phyloP scores from a whole-genome alignment of 352 stramenopile species.

The Globisporangium polare region DNA sequence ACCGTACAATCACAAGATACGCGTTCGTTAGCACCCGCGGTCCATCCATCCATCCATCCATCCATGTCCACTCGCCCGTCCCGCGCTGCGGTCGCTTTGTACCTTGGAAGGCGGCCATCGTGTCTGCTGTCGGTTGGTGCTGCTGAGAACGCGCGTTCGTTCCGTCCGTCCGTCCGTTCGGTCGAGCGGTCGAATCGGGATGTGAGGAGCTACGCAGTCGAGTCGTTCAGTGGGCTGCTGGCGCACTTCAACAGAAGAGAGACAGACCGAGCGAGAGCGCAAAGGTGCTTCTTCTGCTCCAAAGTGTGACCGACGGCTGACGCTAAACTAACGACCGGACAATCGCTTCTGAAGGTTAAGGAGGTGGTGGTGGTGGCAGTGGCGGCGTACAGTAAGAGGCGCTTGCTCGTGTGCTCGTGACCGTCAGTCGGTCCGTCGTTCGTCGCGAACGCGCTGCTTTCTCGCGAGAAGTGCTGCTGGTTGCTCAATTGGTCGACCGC shows the following conservation, averaged over 20 bases:
- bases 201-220: conserved; percentile 5
- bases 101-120: conserved; percentile 79
- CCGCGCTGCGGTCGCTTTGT: conserved; percentile 7
- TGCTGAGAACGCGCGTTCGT: not conserved
- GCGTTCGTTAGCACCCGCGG: not conserved
- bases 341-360: not conserved
- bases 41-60: not conserved
- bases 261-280: conserved; percentile 8
- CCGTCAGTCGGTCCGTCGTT: not conserved
- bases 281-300: conserved; percentile 4
- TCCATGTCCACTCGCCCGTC: no score
- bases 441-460: conserved; percentile 5
- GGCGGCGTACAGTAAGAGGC: not conserved
- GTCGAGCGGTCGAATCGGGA: conserved; percentile 3
- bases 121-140: not conserved
- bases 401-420: not conserved
- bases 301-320: not conserved
- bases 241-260: conserved; percentile 10
- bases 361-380: no score
- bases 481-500: conserved; percentile 4
- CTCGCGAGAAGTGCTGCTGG: not conserved
- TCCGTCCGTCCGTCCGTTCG: not conserved
- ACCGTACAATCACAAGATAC: conserved; percentile 6
- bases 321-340: not conserved
- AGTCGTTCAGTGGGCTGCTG: not conserved